Evolutionary conservation across 768 basidiomycete species (phyloP).

Genomic region (Hygrophorus pudorinus): DNA sequence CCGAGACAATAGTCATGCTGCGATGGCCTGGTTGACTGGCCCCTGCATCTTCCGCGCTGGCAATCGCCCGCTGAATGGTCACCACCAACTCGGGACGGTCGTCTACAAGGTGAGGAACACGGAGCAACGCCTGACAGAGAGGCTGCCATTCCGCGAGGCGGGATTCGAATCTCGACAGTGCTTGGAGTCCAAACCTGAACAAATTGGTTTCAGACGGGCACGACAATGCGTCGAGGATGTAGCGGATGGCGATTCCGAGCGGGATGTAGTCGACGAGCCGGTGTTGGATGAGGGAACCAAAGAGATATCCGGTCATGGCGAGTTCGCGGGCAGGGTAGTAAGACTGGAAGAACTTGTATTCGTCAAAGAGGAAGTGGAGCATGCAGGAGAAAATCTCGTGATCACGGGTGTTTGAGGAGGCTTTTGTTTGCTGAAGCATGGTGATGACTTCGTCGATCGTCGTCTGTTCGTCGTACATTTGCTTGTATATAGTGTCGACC

Average conservation of each 20-base stretch:
- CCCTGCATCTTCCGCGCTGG: slow-evolving; percentile 34
- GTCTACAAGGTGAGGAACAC: slow-evolving; percentile 81
- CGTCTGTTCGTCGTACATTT: slow-evolving; percentile 95
- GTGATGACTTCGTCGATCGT: slow-evolving; percentile 90
- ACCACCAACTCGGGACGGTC: slow-evolving; percentile 73
- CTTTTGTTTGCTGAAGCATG: slow-evolving; percentile 79
- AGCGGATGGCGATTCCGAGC: slow-evolving; percentile 92
- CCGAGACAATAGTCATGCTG: slow-evolving; percentile 17
- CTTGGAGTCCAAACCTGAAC: slow-evolving; percentile 92
- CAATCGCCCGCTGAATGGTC: slow-evolving; percentile 60
- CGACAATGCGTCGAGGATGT: slow-evolving; percentile 88
- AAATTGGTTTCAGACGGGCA: slow-evolving; percentile 87
- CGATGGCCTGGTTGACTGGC: slow-evolving; percentile 30
- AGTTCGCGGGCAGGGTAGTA: slow-evolving; percentile 92
- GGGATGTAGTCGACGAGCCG: slow-evolving; percentile 91
- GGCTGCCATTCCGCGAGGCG: slow-evolving; percentile 89
- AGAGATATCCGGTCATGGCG: slow-evolving; percentile 91
- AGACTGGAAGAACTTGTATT: slow-evolving; percentile 98
- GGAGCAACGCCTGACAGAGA: slow-evolving; percentile 79
- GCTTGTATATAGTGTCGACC: slow-evolving; percentile 92
- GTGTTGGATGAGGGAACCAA: slow-evolving; percentile 91
- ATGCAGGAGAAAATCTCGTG: slow-evolving; percentile 99
- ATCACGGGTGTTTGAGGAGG: slow-evolving; percentile 72
- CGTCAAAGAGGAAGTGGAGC: slow-evolving; percentile 98
- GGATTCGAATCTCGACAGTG: slow-evolving; percentile 78